Conservation (phyloP, 495 filamentous ascomycete species). For the Penicillium crystallinum region DNA sequence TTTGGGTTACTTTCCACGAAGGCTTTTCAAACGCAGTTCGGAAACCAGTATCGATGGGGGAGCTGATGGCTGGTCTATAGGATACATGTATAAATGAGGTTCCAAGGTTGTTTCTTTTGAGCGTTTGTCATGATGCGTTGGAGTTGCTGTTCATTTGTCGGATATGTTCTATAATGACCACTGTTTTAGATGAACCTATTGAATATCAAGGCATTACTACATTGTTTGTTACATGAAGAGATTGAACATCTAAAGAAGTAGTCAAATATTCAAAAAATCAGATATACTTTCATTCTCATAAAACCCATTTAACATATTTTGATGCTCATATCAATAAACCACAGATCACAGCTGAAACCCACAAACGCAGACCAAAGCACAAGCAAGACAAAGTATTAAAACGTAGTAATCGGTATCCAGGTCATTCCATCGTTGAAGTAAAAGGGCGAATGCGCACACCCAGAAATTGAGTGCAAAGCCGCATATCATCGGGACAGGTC, state of each 20-base stretch:
- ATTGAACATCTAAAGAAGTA: too few species aligned
- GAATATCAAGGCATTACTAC: neutral
- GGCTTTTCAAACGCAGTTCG: constrained; percentile 95
- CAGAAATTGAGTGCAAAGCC: neutral
- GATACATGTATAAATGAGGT: neutral
- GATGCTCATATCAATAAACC: neutral
- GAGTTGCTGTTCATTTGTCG: neutral
- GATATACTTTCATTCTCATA: too few species aligned
- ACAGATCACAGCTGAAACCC: neutral
- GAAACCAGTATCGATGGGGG: constrained; percentile 82
- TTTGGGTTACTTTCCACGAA: constrained; percentile 94
- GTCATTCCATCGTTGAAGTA: constrained; percentile 16
- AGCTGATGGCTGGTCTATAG: constrained; percentile 59
- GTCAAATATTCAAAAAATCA: too few species aligned
- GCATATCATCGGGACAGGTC: neutral
- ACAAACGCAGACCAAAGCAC: neutral
- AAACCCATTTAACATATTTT: too few species aligned
- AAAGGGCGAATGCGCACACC: neutral
- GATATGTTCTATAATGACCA: neutral
- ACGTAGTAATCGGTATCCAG: constrained; percentile 4
- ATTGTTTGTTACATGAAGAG: neutral
- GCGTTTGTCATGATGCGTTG: constrained; percentile 2
- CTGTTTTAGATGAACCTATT: neutral
- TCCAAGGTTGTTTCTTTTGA: neutral
- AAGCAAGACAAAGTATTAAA: neutral